These are phyloP conservation scores for Metschnikowia vanudenii DNA, from an alignment of 805 yeast species.

Conservation along the genomic window DNA sequence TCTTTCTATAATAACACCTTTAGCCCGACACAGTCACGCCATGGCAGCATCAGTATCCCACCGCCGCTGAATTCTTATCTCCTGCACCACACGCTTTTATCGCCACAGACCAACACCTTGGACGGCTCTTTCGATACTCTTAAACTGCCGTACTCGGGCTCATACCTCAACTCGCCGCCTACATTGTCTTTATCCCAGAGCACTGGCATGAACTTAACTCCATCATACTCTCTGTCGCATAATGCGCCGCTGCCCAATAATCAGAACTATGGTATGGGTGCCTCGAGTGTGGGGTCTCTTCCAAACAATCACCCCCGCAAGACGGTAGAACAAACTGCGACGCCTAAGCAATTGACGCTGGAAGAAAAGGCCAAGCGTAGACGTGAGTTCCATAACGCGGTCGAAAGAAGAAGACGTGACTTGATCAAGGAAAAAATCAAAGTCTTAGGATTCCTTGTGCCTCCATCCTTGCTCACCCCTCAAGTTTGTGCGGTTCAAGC, in stretches of 20 bases:
- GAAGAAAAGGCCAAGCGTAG: conserved; percentile 76
- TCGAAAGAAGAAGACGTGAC: conserved; percentile 88
- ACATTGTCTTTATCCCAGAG: conserved; percentile 20
- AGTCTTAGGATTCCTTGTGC: conserved; percentile 77
- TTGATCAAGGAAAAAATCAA: conserved; percentile 84
- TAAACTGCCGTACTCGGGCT: conserved; percentile 31
- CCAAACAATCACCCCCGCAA: conserved; percentile 7
- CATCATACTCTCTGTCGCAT: conserved; percentile 6
- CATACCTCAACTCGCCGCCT: conserved; percentile 42
- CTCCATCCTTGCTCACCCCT: conserved; percentile 63
- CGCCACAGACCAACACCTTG: conserved; percentile 30
- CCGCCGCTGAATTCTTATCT: conserved; percentile 30
- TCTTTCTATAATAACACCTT: conserved; percentile 21
- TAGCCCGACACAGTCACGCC: conserved; percentile 33
- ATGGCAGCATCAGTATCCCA: conserved; percentile 33
- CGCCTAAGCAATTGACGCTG: conserved; percentile 44
- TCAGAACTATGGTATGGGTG: conserved; percentile 8
- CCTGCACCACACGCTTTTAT: conserved; percentile 36
- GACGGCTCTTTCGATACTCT: conserved; percentile 36
- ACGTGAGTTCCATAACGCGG: conserved; percentile 90
- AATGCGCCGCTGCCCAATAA: conserved; percentile 6
- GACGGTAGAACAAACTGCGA: conserved; percentile 17
- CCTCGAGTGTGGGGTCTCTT: conserved; percentile 8
- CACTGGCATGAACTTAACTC: conserved; percentile 11
- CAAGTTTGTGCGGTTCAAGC: conserved; percentile 42